Evolutionary conservation across 2,329 filamentous ascomycete genomes (phyloP), one percentile per base, ranked within the genome.

Genomic region (Emergomyces pasteurianus): DNA sequence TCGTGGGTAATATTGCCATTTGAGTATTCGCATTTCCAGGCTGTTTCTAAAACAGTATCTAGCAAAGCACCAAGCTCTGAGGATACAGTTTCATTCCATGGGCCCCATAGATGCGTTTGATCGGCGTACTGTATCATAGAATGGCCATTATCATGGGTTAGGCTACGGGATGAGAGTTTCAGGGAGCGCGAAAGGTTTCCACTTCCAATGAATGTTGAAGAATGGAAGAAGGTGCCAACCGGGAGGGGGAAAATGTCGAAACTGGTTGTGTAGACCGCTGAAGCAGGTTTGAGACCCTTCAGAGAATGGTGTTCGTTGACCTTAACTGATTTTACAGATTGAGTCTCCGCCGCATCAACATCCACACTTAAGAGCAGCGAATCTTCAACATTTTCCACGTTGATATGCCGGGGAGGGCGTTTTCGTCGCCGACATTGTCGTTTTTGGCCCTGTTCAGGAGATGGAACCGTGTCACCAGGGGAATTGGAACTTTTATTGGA

Each of bases 131-230:
- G 64, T 23, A 84, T 70, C 6, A 66, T 67, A 58, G 73, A 69
- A 66, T 72, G 68, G 16, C 78, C 76, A 43, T 70, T 69, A 56
- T 68, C 65, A 36, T 70, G 65, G 62, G 82, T 78, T 31, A 83
- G 62, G 63, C 81, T 69, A 47, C 79, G 71, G 7, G 69, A 65
- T 23, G 60, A 57, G 12, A 80, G 21, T 12, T 71, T 63, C 5
- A 85, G 64, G 42, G 78, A 78, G 42, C 73, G 74, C 18, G 71
- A 67, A 54, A 86, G 78, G 31, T 81, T 78, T 2, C 81, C 81
- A 64, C 81, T 82, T 34, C 83, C 83, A 61, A 86, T 74, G 62
- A 86, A 82, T 4, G 82, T 84, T 53, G 73, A 76, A 50, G 77
- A 70, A 63, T 82, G 80, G 63, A 85, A 85, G 65, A 78, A 83